phyloP scores from a whole-genome alignment of 768 basidiomycete species.

The Boletus sp. region DNA sequence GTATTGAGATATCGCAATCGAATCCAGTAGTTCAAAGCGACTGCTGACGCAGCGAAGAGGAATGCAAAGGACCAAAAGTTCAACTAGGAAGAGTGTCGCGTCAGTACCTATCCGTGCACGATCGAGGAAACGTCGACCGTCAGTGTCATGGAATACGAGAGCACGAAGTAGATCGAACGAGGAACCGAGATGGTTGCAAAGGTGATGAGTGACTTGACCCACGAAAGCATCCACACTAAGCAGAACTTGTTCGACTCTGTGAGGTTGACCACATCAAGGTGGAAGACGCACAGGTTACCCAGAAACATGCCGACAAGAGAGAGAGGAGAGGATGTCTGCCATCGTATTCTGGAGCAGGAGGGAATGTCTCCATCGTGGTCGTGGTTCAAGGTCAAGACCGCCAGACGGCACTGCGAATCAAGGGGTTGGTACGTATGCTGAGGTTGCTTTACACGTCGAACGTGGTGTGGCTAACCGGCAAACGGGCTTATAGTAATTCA shows the following conservation, averaged over 20 bases:
- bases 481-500: slow-evolving; percentile 13
- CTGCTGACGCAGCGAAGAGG: slow-evolving; percentile 62
- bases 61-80: slow-evolving; percentile 90
- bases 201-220: slow-evolving; percentile 67
- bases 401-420: neutral
- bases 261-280: neutral
- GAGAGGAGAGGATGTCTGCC: slow-evolving; percentile 71
- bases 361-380: slow-evolving; percentile 25
- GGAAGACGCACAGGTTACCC: slow-evolving; percentile 67
- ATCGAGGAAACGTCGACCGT: slow-evolving; percentile 49
- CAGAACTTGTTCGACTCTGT: slow-evolving; percentile 1
- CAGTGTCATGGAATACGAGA: slow-evolving; percentile 87
- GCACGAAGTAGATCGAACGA: slow-evolving; percentile 66
- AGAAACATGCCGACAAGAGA: slow-evolving; percentile 76
- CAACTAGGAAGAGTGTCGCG: slow-evolving; percentile 46
- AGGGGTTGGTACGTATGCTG: neutral
- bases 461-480: neutral
- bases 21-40: slow-evolving; percentile 79
- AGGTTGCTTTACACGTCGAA: slow-evolving; percentile 5
- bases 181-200: slow-evolving; percentile 85
- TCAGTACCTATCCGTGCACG: neutral
- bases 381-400: slow-evolving; percentile 3
- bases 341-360: slow-evolving; percentile 21
- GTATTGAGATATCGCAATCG: slow-evolving; percentile 76
- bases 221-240: slow-evolving; percentile 79